phyloP scores from a whole-genome alignment of 352 stramenopile species.

The Phytopythium mirpurense region DNA sequence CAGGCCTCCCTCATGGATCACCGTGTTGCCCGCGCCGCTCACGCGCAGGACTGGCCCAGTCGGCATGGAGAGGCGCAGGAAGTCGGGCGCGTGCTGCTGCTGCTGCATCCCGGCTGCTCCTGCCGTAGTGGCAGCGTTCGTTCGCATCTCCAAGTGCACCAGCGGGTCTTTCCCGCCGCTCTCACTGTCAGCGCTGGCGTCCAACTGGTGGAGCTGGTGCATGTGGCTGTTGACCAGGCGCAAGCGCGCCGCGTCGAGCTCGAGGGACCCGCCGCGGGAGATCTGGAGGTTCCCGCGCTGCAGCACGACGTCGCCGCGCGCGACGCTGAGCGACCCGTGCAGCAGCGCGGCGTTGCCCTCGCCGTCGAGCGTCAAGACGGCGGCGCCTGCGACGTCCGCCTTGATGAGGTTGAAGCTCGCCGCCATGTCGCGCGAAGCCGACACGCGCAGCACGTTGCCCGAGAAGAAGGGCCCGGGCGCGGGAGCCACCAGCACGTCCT shows the following conservation, averaged over 20 bases:
- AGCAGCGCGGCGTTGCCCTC: conserved; percentile 37
- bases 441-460: conserved; percentile 58
- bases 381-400: conserved; percentile 34
- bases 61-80: conserved; percentile 33
- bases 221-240: conserved; percentile 33
- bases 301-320: conserved; percentile 48
- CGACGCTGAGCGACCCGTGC: conserved; percentile 29
- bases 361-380: conserved; percentile 63
- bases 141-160: conserved; percentile 29
- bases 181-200: not conserved
- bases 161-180: conserved; percentile 12
- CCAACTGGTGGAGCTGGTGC: conserved; percentile 29
- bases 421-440: conserved; percentile 32
- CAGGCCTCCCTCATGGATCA: conserved; percentile 51
- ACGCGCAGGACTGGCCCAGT: conserved; percentile 46
- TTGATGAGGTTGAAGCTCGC: conserved; percentile 70
- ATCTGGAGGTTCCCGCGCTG: conserved; percentile 34
- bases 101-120: too few species aligned
- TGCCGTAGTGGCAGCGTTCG: too few species aligned
- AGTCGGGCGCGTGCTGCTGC: conserved; percentile 29
- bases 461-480: conserved; percentile 58
- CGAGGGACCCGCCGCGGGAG: conserved; percentile 29
- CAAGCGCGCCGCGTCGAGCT: conserved; percentile 37
- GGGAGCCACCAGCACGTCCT: conserved; percentile 47
- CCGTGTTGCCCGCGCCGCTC: conserved; percentile 37